phyloP scores from a whole-genome alignment of 106 monocot genomes.

The Dendrobium officinale region DNA sequence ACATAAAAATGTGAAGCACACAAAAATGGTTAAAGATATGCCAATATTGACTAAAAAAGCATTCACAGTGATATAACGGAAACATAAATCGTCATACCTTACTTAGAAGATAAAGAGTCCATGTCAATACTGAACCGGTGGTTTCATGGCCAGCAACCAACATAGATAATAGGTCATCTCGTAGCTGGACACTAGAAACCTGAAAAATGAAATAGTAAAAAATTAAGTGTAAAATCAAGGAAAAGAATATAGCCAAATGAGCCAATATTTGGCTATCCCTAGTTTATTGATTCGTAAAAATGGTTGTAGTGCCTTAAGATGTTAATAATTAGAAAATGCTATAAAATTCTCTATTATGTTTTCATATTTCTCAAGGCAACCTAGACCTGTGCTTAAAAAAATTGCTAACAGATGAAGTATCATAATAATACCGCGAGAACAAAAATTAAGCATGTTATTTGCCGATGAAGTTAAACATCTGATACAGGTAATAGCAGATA shows the following conservation, averaged over 20 bases:
- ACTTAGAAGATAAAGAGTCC: slow-evolving; percentile 92
- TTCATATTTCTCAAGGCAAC: not conserved
- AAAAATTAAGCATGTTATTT: not conserved
- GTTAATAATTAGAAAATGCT: not conserved
- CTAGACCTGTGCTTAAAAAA: not conserved
- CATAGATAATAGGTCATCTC: slow-evolving; percentile 96
- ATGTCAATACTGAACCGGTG: slow-evolving; percentile 92
- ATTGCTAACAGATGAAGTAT: not conserved
- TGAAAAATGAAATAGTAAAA: slow-evolving; percentile 22
- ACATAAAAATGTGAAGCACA: too few relatives aligned
- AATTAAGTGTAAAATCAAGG: too few relatives aligned
- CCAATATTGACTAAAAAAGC: too few relatives aligned
- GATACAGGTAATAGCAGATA: not conserved
- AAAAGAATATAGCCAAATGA: not conserved
- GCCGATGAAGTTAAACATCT: not conserved
- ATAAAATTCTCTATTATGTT: too few relatives aligned
- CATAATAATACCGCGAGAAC: not conserved
- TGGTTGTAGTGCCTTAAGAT: not conserved
- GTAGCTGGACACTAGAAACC: slow-evolving; percentile 84
- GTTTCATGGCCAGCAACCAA: slow-evolving; percentile 99
- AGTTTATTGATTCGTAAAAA: not conserved
- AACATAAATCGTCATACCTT: slow-evolving; percentile 46
- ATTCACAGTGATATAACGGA: not conserved
- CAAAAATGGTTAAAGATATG: too few relatives aligned
- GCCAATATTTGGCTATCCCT: not conserved